Evolutionary conservation across 805 yeast species (phyloP), one percentile per base, ranked within the genome.

Genomic region (Nematodospora valgi): DNA sequence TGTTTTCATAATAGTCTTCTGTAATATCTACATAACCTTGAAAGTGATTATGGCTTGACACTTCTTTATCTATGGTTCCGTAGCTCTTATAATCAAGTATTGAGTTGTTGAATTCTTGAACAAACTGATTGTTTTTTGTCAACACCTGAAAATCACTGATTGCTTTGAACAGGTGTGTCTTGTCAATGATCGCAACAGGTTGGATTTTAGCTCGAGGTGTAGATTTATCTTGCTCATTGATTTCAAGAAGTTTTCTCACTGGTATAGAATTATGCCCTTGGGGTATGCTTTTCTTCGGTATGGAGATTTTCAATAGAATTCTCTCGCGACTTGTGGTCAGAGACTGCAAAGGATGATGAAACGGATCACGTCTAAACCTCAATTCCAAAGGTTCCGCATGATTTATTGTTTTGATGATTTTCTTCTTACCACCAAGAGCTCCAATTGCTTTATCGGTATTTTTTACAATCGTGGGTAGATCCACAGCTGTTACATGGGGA

Each of bases 111-210:
- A 58, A 61, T 10, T 53, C 57, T 40, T 63, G 40, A 37, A 46
- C 55, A 17, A 51, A 39, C 2, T 44, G 54, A 10, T 82, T 80
- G 46, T 75, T 71, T 32, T 71, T 72, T 9, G 87, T 74, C 21
- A 75, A 64, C 44, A 76, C 73, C 55, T 93, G 98, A 56, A 87
- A 91, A 58, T 89, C 98, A 0, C 91, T 80, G 71, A 88, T 76
- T 44, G 85, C 86, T 46, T 96, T 74, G 56, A 91, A 91, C 43
- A 83, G 73, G 50, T 79, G 81, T 12, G 81, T 82, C 39, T 77
- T 72, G 47, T 78, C 77, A 13, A 87, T 67, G 13, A 86, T 72
- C 0, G 82, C 88, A 4, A 75, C 70, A 0, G 95, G 91, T 29
- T 68, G 67, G 2, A 75, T 69, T 16, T 58, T 59, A 33, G 72